These are phyloP conservation scores for Hymenochaete sp. DNA, from an alignment of 1,284 basidiomycete species.

Conservation along the genomic window DNA sequence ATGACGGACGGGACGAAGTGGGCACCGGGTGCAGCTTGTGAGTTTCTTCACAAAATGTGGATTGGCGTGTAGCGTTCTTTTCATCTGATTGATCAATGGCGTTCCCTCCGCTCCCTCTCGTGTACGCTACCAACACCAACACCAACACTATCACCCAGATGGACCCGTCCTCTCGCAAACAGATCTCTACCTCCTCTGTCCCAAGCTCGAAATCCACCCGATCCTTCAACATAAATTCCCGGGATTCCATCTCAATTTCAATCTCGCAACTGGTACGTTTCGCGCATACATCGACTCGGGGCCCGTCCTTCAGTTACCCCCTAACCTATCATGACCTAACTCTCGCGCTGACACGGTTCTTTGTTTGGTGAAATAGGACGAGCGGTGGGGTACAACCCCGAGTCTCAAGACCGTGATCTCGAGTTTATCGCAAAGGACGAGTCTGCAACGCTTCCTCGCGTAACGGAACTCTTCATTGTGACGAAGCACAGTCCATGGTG, in stretches of 20 bases:
- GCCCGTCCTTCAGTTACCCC: too few species aligned
- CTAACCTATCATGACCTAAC: too few species aligned
- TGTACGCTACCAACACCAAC: neutral
- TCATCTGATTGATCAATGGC: neutral
- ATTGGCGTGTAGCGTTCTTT: neutral
- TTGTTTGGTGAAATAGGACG: conserved; percentile 32
- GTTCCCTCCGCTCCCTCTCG: neutral
- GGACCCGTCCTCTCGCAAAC: conserved; percentile 68
- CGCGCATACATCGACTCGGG: too few species aligned
- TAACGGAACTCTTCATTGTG: conserved; percentile 64
- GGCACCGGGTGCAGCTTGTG: conserved; percentile 21
- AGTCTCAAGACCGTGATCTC: conserved; percentile 49
- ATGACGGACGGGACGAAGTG: conserved; percentile 20
- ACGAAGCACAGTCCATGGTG: conserved; percentile 72
- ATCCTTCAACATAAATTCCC: conserved; percentile 45
- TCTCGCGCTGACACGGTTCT: too few species aligned
- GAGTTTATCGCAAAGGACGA: conserved; percentile 61
- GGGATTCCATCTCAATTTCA: conserved; percentile 56
- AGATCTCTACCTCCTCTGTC: conserved; percentile 59
- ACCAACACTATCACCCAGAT: conserved; percentile 35
- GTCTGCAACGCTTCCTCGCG: conserved; percentile 70
- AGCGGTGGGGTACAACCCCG: conserved; percentile 51
- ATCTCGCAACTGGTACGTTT: conserved; percentile 55
- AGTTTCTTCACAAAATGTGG: too few species aligned
- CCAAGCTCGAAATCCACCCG: conserved; percentile 60